Evolutionary conservation across 2,329 filamentous ascomycete genomes (phyloP).

Genomic region (Hypoxylon sp.): DNA sequence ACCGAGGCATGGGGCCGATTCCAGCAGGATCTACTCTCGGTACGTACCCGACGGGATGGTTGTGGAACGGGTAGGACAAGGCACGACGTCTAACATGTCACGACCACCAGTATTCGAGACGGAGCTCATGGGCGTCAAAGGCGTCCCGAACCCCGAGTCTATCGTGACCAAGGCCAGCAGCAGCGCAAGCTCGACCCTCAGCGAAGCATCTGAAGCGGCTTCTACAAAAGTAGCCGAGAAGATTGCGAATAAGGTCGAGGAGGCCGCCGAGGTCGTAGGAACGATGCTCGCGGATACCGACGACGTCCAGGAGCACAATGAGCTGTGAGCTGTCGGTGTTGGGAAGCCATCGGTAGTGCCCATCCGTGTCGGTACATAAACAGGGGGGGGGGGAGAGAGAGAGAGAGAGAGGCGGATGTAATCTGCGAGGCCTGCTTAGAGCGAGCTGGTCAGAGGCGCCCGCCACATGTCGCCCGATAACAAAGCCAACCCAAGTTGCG

Average conservation of each 20-base stretch:
- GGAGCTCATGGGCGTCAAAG: conserved; percentile 83
- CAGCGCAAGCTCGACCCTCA: conserved; percentile 40
- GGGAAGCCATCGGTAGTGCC: neutral
- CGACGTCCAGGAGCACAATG: conserved; percentile 65
- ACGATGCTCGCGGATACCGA: conserved; percentile 63
- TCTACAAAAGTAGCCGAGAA: conserved; percentile 49
- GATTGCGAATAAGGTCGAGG: conserved; percentile 53
- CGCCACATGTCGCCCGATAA: neutral
- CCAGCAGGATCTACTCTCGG: conserved; percentile 80
- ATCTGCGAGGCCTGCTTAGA: neutral
- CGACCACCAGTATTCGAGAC: conserved; percentile 79
- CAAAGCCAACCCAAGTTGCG: neutral
- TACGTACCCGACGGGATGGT: conserved; percentile 49
- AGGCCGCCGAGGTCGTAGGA: conserved; percentile 61
- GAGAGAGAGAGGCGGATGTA: neutral
- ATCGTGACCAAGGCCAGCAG: conserved; percentile 52
- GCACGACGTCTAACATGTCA: conserved; percentile 9
- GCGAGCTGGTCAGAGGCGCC: neutral
- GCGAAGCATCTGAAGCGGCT: conserved; percentile 42
- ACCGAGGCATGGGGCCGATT: conserved; percentile 79
- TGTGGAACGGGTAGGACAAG: neutral
- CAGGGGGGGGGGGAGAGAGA: no score
- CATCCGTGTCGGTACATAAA: neutral
- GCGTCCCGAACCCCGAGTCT: conserved; percentile 64
- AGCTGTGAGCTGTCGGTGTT: conserved; percentile 55